Evolutionary conservation across 805 yeast genomes (phyloP).

Genomic region (Sporopachydermia quercuum): DNA sequence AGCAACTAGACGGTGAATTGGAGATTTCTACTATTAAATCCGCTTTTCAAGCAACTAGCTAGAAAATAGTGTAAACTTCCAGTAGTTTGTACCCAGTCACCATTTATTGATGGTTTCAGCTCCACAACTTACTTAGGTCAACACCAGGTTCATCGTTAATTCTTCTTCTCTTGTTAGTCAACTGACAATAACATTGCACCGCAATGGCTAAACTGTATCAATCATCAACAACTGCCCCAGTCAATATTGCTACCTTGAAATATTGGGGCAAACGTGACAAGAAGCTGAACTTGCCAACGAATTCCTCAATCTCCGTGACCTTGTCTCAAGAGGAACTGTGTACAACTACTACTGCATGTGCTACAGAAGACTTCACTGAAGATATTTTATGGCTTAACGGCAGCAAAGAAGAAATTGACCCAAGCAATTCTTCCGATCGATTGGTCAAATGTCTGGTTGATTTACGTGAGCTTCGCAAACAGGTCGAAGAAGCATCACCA

Average conservation of each 20-base stretch:
- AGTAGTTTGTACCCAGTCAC: no score
- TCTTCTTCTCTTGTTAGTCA: background rate
- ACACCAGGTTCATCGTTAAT: slow-evolving; percentile 5
- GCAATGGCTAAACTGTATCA: slow-evolving; percentile 29
- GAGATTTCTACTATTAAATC: no score
- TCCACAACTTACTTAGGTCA: background rate
- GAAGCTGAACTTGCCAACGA: slow-evolving; percentile 81
- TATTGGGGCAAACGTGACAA: slow-evolving; percentile 98
- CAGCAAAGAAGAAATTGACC: slow-evolving; percentile 49
- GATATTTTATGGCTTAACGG: slow-evolving; percentile 84
- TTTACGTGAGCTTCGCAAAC: slow-evolving; percentile 50
- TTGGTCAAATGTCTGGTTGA: slow-evolving; percentile 53
- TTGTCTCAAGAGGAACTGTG: slow-evolving; percentile 81
- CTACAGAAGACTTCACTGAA: slow-evolving; percentile 35
- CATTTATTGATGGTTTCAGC: no score
- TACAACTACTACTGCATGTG: slow-evolving; percentile 81
- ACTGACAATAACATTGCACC: background rate
- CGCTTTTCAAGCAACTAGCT: no score
- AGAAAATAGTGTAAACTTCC: no score
- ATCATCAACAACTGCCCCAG: slow-evolving; percentile 92
- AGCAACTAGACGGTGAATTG: no score
- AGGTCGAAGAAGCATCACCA: slow-evolving; percentile 41
- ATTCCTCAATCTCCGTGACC: slow-evolving; percentile 91
- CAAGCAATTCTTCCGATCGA: slow-evolving; percentile 30
- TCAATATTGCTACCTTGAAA: slow-evolving; percentile 93